Conservation (phyloP, 768 basidiomycete genomes). For the Panus rudis region DNA sequence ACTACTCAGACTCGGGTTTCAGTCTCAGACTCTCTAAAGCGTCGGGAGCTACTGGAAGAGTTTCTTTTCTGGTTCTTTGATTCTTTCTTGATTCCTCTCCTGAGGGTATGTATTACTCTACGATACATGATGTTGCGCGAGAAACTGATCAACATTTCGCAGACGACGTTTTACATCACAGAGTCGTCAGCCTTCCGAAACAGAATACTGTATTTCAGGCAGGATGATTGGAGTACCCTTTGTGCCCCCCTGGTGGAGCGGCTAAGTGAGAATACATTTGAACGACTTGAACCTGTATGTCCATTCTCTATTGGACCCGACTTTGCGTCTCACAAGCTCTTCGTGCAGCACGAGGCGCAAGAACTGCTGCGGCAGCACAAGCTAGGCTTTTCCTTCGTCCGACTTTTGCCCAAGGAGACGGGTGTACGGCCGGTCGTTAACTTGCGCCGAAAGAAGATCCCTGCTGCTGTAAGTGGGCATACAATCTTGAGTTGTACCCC, state of each 20-base stretch:
- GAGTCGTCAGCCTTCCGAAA: constrained; percentile 84
- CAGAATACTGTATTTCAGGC: constrained; percentile 83
- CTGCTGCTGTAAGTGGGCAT: too few species aligned
- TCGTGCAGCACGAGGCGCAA: constrained; percentile 54
- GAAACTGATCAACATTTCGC: not conserved
- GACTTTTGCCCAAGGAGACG: constrained; percentile 89
- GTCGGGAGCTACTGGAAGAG: constrained; percentile 77
- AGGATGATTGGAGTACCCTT: constrained; percentile 87
- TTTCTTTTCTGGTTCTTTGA: constrained; percentile 95
- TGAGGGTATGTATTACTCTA: constrained; percentile 48
- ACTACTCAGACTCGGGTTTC: constrained; percentile 41
- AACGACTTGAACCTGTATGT: too few species aligned
- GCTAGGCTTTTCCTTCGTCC: constrained; percentile 79
- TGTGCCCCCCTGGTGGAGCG: constrained; percentile 75
- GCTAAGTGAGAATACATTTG: constrained; percentile 66
- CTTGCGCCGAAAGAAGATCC: constrained; percentile 48
- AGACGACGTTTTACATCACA: constrained; percentile 94
- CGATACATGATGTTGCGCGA: not conserved
- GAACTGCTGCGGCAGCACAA: constrained; percentile 63
- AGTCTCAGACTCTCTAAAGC: constrained; percentile 64
- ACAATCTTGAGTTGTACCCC: constrained; percentile 21
- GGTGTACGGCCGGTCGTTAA: constrained; percentile 96
- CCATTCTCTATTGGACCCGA: too few species aligned
- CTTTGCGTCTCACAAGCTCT: too few species aligned
- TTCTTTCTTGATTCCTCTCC: constrained; percentile 68